Evolutionary conservation across 225 moss, liverwort and hornwort species (phyloP).

Genomic region (Bryum argenteum): DNA sequence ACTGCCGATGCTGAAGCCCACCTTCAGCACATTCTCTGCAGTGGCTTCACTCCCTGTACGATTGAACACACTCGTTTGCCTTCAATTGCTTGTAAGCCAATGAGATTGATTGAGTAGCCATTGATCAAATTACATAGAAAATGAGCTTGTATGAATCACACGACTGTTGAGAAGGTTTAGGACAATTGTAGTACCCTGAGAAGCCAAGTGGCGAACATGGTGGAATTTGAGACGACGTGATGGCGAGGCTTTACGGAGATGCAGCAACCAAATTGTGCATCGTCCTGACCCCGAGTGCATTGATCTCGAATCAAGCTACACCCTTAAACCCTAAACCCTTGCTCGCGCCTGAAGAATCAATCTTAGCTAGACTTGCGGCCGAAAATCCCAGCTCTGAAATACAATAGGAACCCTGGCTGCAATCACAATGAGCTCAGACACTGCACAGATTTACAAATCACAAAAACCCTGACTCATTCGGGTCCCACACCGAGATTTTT

Average conservation of each 20-base stretch:
- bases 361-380: constrained; percentile 8
- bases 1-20: constrained; percentile 35
- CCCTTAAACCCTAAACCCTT: neutral
- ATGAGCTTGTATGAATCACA: too few relatives aligned
- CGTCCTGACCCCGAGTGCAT: constrained; percentile 40
- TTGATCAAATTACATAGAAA: too few relatives aligned
- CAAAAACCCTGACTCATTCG: neutral
- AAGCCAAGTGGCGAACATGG: constrained; percentile 36
- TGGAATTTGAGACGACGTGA: neutral
- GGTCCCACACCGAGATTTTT: neutral
- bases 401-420: neutral
- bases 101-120: too few relatives aligned
- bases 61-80: neutral
- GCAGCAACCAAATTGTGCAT: constrained; percentile 34
- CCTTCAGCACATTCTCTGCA: constrained; percentile 44
- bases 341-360: neutral
- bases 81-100: neutral
- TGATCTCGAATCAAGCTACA: constrained; percentile 21
- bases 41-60: constrained; percentile 30
- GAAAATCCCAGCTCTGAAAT: neutral
- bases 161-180: neutral
- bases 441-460: neutral
- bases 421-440: neutral
- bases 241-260: constrained; percentile 14
- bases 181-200: constrained; percentile 28